Conservation (phyloP, 371 early-diverging fungal species). For the Mucor plumbeus region DNA sequence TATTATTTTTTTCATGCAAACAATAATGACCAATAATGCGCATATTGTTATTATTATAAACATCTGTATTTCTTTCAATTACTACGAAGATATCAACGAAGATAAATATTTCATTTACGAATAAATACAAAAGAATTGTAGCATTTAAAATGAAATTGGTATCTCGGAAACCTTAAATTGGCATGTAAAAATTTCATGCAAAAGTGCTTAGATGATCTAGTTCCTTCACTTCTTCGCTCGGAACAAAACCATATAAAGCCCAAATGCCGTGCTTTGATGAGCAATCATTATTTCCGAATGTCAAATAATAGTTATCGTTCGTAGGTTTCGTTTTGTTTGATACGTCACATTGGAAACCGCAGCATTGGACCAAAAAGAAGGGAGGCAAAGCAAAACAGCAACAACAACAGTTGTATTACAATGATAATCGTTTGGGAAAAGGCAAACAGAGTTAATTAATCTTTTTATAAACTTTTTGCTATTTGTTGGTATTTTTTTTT, state of each 20-base stretch:
- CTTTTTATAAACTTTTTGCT: conserved; percentile 2
- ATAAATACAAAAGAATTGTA: no score
- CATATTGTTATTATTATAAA: no score
- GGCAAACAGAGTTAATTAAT: conserved; percentile 7
- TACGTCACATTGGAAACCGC: not conserved
- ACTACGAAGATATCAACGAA: no score
- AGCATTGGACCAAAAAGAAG: not conserved
- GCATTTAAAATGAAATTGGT: no score
- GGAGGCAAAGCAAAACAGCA: conserved; percentile 6
- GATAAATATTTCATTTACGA: no score
- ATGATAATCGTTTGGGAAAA: conserved; percentile 1
- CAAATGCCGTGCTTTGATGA: conserved; percentile 8
- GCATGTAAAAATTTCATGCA: no score
- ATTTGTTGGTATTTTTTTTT: not conserved
- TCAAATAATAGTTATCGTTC: not conserved
- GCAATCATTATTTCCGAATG: conserved; percentile 8
- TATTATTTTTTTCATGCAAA: no score
- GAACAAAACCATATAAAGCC: not conserved
- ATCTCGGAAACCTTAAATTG: no score
- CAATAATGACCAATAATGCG: no score
- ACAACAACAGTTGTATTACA: not conserved
- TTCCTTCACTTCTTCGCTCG: not conserved
- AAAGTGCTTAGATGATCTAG: no score
- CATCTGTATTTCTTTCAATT: no score
- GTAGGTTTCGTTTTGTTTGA: not conserved